Conservation (phyloP, 139 green algal species). For the Desmodesmus armatus region DNA sequence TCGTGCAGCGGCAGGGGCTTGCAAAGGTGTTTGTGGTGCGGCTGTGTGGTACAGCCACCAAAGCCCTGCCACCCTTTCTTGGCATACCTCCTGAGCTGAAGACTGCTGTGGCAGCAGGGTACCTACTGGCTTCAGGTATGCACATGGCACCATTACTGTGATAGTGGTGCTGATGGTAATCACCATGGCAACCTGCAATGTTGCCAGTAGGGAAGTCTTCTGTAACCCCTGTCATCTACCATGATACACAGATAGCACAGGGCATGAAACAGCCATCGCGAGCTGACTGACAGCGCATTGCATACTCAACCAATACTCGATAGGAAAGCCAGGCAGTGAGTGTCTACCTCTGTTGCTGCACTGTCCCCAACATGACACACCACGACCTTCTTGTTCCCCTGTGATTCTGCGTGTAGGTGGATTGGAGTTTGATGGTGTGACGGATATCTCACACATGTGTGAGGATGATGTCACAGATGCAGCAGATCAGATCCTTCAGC, state of each 20-base stretch:
- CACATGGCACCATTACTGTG: neutral
- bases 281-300: neutral
- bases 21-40: slow-evolving; percentile 48
- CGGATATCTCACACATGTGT: slow-evolving; percentile 38
- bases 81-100: slow-evolving; percentile 50
- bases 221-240: neutral
- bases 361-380: neutral
- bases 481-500: slow-evolving; percentile 7
- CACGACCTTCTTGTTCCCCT: neutral
- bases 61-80: slow-evolving; percentile 52
- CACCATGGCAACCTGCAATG: too few relatives aligned
- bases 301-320: neutral
- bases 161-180: neutral
- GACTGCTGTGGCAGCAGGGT: slow-evolving; percentile 4
- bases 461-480: slow-evolving; percentile 17
- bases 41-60: slow-evolving; percentile 57
- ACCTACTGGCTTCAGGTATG: slow-evolving; percentile 19
- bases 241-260: neutral
- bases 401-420: slow-evolving; percentile 43
- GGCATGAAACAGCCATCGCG: neutral
- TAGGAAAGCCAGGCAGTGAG: neutral
- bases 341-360: neutral
- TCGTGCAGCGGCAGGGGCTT: slow-evolving; percentile 38
- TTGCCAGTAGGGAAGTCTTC: neutral
- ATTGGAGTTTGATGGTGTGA: slow-evolving; percentile 55